phyloP scores from a whole-genome alignment of 202 grass and related monocot species.

The Musa balbisiana region DNA sequence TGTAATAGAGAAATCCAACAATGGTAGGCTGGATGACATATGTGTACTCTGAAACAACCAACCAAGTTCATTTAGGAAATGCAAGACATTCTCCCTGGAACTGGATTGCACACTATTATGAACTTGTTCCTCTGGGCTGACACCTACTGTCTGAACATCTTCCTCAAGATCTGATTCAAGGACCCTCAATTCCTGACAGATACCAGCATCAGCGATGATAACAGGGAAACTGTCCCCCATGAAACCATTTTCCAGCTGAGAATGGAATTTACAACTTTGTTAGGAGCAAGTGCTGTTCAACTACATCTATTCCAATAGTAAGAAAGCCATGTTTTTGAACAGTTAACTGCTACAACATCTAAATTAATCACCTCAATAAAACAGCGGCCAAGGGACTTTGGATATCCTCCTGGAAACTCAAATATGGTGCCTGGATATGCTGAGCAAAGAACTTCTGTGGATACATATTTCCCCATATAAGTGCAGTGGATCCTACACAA shows the following conservation, averaged over 20 bases:
- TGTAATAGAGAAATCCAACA: constrained; percentile 47
- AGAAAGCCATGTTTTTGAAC: constrained; percentile 1
- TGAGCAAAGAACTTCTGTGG: constrained; percentile 89
- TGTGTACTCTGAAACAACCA: constrained; percentile 89
- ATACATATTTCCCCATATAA: constrained; percentile 70
- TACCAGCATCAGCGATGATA: constrained; percentile 58
- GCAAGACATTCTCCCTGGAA: constrained; percentile 54
- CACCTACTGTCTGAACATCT: constrained; percentile 36
- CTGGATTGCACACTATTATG: constrained; percentile 26
- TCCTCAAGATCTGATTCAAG: constrained; percentile 73
- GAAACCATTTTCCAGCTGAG: constrained; percentile 92
- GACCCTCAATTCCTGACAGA: constrained; percentile 74
- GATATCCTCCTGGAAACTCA: constrained; percentile 62
- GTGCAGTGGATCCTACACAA: constrained; percentile 79
- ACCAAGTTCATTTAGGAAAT: constrained; percentile 95
- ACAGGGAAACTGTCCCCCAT: constrained; percentile 92
- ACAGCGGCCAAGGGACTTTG: constrained; percentile 52
- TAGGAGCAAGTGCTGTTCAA: constrained; percentile 20
- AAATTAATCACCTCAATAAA: constrained; percentile 74
- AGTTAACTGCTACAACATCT: background rate
- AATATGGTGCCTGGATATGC: constrained; percentile 92
- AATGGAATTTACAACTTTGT: constrained; percentile 25
- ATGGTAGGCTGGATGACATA: constrained; percentile 16
- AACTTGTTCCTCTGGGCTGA: constrained; percentile 40
- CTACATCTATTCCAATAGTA: constrained; percentile 8